Evolutionary conservation across 768 basidiomycete species (phyloP).

Genomic region (Chalciporus pseudorubinellus): DNA sequence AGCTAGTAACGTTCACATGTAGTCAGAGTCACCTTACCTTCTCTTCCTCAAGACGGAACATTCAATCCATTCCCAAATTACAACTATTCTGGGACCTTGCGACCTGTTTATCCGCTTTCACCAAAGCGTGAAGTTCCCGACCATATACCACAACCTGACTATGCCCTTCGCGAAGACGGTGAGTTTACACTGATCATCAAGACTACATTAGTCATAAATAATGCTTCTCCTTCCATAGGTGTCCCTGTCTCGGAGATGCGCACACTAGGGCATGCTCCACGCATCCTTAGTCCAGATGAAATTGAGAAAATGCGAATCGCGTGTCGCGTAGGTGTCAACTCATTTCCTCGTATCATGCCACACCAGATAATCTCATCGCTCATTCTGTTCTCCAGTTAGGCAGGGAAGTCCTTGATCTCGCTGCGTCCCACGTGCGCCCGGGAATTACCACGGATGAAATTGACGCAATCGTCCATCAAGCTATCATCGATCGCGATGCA

Average conservation of each 20-base stretch:
- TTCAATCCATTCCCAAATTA: conserved; percentile 79
- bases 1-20: neutral
- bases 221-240: conserved; percentile 38
- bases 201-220: neutral
- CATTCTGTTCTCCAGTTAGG: conserved; percentile 53
- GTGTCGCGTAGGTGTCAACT: conserved; percentile 63
- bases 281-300: conserved; percentile 66
- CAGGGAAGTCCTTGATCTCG: conserved; percentile 90
- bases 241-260: conserved; percentile 58
- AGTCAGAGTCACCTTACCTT: neutral
- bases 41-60: conserved; percentile 55
- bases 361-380: neutral
- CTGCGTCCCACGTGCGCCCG: conserved; percentile 81
- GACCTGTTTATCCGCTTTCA: conserved; percentile 88
- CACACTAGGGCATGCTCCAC: conserved; percentile 57
- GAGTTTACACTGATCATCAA: conserved; percentile 23
- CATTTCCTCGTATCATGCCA: neutral
- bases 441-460: conserved; percentile 96
- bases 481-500: conserved; percentile 81
- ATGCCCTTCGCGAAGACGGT: conserved; percentile 64
- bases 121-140: conserved; percentile 72
- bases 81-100: conserved; percentile 73
- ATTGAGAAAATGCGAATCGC: conserved; percentile 87
- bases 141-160: conserved; percentile 87
- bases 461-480: conserved; percentile 91